Evolutionary conservation across 1,284 basidiomycete species (phyloP), one percentile per base, ranked within the genome.

Genomic region (Cryptococcus hybrid): DNA sequence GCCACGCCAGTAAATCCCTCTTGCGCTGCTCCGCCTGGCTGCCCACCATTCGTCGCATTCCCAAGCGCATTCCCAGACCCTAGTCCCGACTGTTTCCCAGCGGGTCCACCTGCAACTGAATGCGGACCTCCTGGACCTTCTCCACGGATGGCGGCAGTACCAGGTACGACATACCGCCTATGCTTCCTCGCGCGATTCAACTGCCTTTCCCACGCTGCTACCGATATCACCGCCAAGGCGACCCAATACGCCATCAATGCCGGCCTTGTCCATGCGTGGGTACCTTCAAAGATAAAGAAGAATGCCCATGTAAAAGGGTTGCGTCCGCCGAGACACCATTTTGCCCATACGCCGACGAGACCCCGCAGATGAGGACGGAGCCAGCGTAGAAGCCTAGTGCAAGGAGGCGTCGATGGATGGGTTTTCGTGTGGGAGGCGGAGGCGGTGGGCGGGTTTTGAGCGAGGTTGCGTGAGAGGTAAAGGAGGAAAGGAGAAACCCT

Each of bases 401-500:
- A 46, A 97, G 86, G 48, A 88, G 83, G 2, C 89, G 86, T 34
- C 90, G 87, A 66, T 96, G 89, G 8, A 87, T 82, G 48, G 88
- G 83, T 67, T 94, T 73, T 96, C 90, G 59, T 89, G 85, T 0
- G 93, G 94, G 78, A 88, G 91, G 44, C 87, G 86, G 18, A 97
- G 84, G 3, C 94, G 88, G 68, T 92, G 90, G 6, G 88, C 86
- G 1, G 96, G 96, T 40, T 88, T 68, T 92, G 92, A 0, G 95
- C 94, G 59, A 96, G 89, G 71, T 93, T 88, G 0, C 96, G 85
- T 12, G 93, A 96, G 13, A 98, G 84, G 55, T 93, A 88, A 13
- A 99, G 87, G 8, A 99, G 82, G 92, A 92, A n/a, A 99, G 85
- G 9, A 97, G 80, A 77, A 97, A 92, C 5, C 96, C 96, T 12